phyloP scores from a whole-genome alignment of 1,284 basidiomycete species.

The Papiliotrema fonsecae region DNA sequence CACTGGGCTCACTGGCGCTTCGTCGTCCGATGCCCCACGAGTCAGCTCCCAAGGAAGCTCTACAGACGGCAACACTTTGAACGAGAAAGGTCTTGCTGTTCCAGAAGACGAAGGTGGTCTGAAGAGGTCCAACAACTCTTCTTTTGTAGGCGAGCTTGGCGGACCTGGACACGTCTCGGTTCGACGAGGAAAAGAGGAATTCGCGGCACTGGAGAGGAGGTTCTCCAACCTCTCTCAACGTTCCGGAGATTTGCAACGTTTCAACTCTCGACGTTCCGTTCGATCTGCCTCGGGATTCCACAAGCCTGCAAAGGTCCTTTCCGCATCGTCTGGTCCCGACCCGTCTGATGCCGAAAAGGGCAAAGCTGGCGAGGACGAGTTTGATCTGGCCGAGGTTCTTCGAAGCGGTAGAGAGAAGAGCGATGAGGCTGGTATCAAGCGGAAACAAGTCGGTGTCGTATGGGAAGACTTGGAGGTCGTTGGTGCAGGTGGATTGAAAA shows the following conservation, averaged over 20 bases:
- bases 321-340: slow-evolving; percentile 7
- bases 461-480: slow-evolving; percentile 57
- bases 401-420: slow-evolving; percentile 61
- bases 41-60: too few relatives aligned
- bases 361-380: slow-evolving; percentile 25
- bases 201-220: slow-evolving; percentile 39
- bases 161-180: slow-evolving; percentile 28
- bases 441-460: slow-evolving; percentile 69
- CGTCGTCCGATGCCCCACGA: background rate
- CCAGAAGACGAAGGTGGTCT: slow-evolving; percentile 1
- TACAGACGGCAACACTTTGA: slow-evolving; percentile 2
- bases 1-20: background rate
- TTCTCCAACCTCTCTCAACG: slow-evolving; percentile 40
- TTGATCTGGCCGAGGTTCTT: slow-evolving; percentile 64
- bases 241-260: slow-evolving; percentile 30
- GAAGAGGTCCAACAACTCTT: slow-evolving; percentile 24
- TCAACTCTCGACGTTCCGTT: slow-evolving; percentile 24
- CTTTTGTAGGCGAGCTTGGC: slow-evolving; percentile 33
- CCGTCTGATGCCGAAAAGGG: slow-evolving; percentile 34
- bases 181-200: slow-evolving; percentile 36
- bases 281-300: slow-evolving; percentile 14
- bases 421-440: slow-evolving; percentile 67
- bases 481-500: slow-evolving; percentile 62
- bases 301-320: slow-evolving; percentile 2
- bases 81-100: background rate